These are phyloP conservation scores for Vinca minor DNA, from an alignment of 257 asterid species.

Conservation along the genomic window DNA sequence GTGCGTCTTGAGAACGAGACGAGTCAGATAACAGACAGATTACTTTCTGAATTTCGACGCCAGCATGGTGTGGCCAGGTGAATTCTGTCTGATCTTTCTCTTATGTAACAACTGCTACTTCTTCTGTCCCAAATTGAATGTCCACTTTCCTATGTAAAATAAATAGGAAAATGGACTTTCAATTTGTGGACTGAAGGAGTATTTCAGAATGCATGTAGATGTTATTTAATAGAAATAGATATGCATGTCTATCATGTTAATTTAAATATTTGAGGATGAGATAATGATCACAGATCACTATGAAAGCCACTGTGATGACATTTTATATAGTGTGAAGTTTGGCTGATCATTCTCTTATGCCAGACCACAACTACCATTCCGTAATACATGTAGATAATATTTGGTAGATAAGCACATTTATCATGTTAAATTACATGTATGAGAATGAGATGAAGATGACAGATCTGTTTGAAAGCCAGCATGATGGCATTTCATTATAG, in stretches of 20 bases:
- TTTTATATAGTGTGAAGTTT: slow-evolving; percentile 6
- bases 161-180: too few relatives aligned
- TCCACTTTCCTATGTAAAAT: too few relatives aligned
- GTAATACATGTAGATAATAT: neutral
- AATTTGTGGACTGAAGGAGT: too few relatives aligned
- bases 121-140: too few relatives aligned
- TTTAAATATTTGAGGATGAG: too few relatives aligned
- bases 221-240: too few relatives aligned
- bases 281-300: neutral
- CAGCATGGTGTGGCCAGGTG: neutral
- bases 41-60: too few relatives aligned
- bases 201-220: too few relatives aligned
- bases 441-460: neutral
- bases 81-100: slow-evolving; percentile 9
- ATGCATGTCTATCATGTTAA: too few relatives aligned
- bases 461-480: slow-evolving; percentile 4
- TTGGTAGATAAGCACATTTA: neutral
- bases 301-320: slow-evolving; percentile 8
- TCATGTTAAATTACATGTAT: neutral
- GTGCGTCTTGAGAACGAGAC: slow-evolving; percentile 6
- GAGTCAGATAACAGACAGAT: too few relatives aligned
- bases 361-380: neutral
- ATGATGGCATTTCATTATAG: neutral
- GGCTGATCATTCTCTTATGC: slow-evolving; percentile 1
- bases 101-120: neutral